Evolutionary conservation across 495 filamentous ascomycete genomes (phyloP), one percentile per base, ranked within the genome.

Genomic region (Patellaria atrata): DNA sequence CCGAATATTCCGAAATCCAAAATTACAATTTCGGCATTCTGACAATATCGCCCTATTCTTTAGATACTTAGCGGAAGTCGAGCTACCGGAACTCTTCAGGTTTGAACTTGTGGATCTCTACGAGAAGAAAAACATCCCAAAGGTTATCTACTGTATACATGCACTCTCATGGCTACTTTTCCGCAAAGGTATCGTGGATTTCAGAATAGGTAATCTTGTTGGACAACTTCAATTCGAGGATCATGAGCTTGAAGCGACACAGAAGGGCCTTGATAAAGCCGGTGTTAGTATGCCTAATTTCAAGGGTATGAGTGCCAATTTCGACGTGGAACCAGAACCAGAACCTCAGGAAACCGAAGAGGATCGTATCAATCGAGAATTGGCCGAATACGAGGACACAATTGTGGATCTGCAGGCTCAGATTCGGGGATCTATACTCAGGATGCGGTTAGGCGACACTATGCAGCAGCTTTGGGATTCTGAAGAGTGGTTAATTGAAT

Each of bases 121-220:
- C 62, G 92, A 99, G 55, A 99, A 96, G 63, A 99, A 99, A 58
- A 99, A 99, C 48, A 86, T 96, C 4, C 91, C 91, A 0, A 99
- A 94, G 58, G 91, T 94, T 48, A 96, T 99, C 41, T 89, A 99
- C 58, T 94, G 91, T 56, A 85, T 99, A 38, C 91, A 99, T 53
- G 91, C 91, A 2, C 59, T 96, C 10, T 94, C 86, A 46, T 99
- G 87, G 82, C 62, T 96, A 24, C 70, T 99, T 5, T 94, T 79
- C 59, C 75, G 91, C 30, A 92, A 94, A 51, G 86, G 86, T 1
- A 79, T 99, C 28, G 75, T 94, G 17, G 79, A 82, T 45, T 94
- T 96, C 58, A 74, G 86, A 7, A 96, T 99, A 56, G 91, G 86
- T n/a, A 99, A 99, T 49, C 67, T 99, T 27, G 84, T 99, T 40